phyloP scores from a whole-genome alignment of 371 early-diverging fungal genomes.

The Sporodiniella umbellata region DNA sequence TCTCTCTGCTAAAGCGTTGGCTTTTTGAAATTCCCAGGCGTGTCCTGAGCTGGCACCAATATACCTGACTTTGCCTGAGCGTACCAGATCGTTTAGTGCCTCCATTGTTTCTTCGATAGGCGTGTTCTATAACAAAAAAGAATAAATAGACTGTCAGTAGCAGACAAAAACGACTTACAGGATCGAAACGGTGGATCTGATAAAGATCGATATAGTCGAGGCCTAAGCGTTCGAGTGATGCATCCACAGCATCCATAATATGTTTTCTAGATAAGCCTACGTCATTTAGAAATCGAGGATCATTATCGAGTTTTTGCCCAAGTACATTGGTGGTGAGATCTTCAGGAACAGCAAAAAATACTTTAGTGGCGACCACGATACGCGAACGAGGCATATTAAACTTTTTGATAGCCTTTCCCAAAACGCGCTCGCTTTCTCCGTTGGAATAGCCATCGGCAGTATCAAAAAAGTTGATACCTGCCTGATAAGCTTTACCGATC shows the following conservation, averaged over 20 bases:
- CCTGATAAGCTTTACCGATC: constrained; percentile 41
- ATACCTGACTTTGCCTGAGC: constrained; percentile 44
- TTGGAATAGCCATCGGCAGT: constrained; percentile 31
- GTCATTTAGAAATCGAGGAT: constrained; percentile 17
- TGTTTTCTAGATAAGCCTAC: constrained; percentile 52
- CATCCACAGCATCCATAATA: constrained; percentile 52
- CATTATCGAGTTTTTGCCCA: background rate
- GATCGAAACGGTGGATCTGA: constrained; percentile 49
- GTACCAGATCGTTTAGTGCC: constrained; percentile 45
- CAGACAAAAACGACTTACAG: too few relatives aligned
- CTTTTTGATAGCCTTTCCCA: constrained; percentile 35
- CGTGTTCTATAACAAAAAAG: too few relatives aligned
- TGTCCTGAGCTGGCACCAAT: constrained; percentile 28
- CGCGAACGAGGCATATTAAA: constrained; percentile 36
- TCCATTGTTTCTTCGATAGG: too few relatives aligned
- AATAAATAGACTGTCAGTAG: too few relatives aligned
- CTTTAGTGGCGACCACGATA: constrained; percentile 41
- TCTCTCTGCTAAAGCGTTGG: constrained; percentile 42
- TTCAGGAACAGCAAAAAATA: constrained; percentile 12
- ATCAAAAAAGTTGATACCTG: constrained; percentile 48
- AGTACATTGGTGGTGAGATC: background rate
- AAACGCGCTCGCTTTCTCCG: constrained; percentile 35
- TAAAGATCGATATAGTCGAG: constrained; percentile 65
- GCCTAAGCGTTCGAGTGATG: constrained; percentile 41
- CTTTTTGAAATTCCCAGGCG: constrained; percentile 39